These are phyloP conservation scores for Celoporthe dispersa DNA, from an alignment of 2,329 filamentous ascomycete species.

Conservation along the genomic window DNA sequence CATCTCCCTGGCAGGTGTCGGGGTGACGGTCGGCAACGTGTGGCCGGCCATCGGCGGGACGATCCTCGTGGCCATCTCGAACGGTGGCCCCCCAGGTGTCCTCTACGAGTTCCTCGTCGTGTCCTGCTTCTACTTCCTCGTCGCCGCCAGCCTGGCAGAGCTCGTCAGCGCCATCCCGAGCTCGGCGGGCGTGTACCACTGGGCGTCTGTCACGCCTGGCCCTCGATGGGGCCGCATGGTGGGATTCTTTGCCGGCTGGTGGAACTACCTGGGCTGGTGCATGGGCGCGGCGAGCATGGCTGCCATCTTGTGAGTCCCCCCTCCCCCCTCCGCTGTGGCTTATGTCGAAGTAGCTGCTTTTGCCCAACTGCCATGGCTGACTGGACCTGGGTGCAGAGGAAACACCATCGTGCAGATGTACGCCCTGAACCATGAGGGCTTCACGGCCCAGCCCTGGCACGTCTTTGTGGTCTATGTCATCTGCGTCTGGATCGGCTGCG, in stretches of 20 bases:
- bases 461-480: constrained; percentile 49
- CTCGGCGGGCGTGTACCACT: constrained; percentile 64
- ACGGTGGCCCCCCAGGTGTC: constrained; percentile 65
- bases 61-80: constrained; percentile 57
- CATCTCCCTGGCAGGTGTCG: constrained; percentile 46
- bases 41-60: constrained; percentile 51
- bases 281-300: constrained; percentile 47
- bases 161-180: constrained; percentile 66
- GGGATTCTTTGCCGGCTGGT: constrained; percentile 51
- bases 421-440: constrained; percentile 45
- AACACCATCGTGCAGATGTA: constrained; percentile 51
- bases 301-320: constrained; percentile 38
- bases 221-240: constrained; percentile 53
- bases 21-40: constrained; percentile 47
- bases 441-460: constrained; percentile 45
- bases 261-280: constrained; percentile 50
- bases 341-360: too few species aligned
- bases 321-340: too few species aligned
- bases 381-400: constrained; percentile 27
- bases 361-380: background rate
- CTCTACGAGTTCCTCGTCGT: constrained; percentile 62
- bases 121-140: constrained; percentile 59
- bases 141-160: constrained; percentile 64
- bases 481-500: constrained; percentile 45
- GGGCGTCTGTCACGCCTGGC: constrained; percentile 63